Evolutionary conservation across 1,139 yeast genomes (phyloP).

Genomic region (Hyphopichia khmerensis): DNA sequence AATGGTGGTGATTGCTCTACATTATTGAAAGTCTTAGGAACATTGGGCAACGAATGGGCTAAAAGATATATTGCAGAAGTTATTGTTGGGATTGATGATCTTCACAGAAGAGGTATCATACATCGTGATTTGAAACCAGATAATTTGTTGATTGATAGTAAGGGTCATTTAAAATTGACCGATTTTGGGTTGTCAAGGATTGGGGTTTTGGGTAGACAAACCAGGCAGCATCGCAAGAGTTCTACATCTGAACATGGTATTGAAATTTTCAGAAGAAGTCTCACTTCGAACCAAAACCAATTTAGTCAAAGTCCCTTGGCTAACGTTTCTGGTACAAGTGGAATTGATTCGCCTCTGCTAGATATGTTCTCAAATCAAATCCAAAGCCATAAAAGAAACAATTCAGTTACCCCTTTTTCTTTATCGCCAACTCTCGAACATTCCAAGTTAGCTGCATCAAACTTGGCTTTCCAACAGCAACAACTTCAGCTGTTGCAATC

Average conservation of each 20-base stretch:
- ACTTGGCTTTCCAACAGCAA: constrained; percentile 1
- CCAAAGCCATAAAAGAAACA: constrained; percentile 28
- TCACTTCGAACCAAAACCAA: constrained; percentile 15
- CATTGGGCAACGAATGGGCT: constrained; percentile 85
- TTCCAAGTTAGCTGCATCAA: constrained; percentile 13
- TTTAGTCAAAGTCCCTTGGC: constrained; percentile 18
- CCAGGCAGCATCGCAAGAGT: constrained; percentile 39
- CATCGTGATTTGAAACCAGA: constrained; percentile 97
- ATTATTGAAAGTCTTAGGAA: constrained; percentile 74
- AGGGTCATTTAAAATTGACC: constrained; percentile 88
- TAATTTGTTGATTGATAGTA: constrained; percentile 78
- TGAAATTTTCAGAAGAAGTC: constrained; percentile 37
- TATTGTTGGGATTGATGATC: constrained; percentile 83
- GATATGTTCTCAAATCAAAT: constrained; percentile 13
- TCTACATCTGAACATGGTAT: constrained; percentile 47
- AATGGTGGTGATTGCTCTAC: constrained; percentile 97
- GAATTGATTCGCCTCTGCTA: constrained; percentile 29
- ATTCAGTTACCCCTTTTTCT: constrained; percentile 49
- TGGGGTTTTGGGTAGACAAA: constrained; percentile 85
- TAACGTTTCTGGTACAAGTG: constrained; percentile 14
- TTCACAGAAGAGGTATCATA: constrained; percentile 84
- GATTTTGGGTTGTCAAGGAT: constrained; percentile 93
- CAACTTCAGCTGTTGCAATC: constrained; percentile 3
- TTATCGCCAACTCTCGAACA: constrained; percentile 47
- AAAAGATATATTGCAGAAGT: constrained; percentile 86